Evolutionary conservation across 2,329 filamentous ascomycete genomes (phyloP).

Genomic region (Diaporthe caulivora): DNA sequence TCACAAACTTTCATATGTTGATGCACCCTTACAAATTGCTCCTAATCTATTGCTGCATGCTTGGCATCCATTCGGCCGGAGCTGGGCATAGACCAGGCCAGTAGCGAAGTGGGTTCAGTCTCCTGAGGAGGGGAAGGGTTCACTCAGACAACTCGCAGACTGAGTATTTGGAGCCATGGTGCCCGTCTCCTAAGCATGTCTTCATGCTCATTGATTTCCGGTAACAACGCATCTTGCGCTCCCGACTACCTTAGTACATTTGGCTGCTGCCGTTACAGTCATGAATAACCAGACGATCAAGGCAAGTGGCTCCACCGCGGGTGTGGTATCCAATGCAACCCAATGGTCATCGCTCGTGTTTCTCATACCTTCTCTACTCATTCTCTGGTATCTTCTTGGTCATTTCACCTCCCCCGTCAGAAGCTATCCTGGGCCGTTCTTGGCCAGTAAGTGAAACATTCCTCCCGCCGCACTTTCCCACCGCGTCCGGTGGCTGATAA

Average conservation of each 20-base stretch:
- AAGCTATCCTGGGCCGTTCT: slow-evolving; percentile 16
- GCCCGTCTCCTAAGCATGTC: not conserved
- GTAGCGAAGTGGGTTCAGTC: not conserved
- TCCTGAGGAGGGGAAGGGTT: not conserved
- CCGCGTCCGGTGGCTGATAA: not conserved
- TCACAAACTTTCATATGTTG: not conserved
- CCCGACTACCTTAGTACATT: not conserved
- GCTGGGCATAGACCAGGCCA: slow-evolving; percentile 2
- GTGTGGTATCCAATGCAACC: not conserved
- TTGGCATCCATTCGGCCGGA: slow-evolving; percentile 9
- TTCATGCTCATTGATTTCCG: not conserved
- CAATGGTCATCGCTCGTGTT: not conserved
- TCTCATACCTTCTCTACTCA: not conserved
- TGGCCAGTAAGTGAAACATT: slow-evolving; percentile 6
- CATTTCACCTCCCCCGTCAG: not conserved
- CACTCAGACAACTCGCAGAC: not conserved
- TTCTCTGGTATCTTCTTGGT: not conserved
- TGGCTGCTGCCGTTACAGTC: not conserved
- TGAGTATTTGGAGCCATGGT: not conserved
- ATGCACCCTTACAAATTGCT: not conserved
- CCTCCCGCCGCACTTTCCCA: not conserved
- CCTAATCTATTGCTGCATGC: slow-evolving; percentile 14
- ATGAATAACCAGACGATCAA: slow-evolving; percentile 1
- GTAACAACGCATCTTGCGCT: not conserved
- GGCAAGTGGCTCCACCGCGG: not conserved